These are phyloP conservation scores for Arxiozyma heterogenica DNA, from an alignment of 1,139 yeast species.

Conservation along the genomic window DNA sequence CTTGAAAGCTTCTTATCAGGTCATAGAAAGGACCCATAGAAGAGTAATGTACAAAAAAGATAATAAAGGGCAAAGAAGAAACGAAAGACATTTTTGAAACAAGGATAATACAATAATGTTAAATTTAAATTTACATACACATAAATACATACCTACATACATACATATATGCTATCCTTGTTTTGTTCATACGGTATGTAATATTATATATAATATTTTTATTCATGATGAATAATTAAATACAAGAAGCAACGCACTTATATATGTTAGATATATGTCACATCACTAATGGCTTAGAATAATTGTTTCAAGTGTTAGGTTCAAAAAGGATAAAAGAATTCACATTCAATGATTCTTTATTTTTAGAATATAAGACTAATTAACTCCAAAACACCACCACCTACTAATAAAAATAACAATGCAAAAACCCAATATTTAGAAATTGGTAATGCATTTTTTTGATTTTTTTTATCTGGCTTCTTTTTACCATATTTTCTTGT, in stretches of 20 bases:
- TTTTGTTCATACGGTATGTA: too few relatives aligned
- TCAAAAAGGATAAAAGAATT: neutral
- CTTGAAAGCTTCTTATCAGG: neutral
- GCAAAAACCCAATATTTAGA: slow-evolving; percentile 35
- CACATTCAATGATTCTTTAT: neutral
- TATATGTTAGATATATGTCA: neutral
- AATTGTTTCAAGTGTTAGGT: neutral
- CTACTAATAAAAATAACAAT: slow-evolving; percentile 63
- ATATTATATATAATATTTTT: too few relatives aligned
- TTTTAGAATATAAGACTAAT: slow-evolving; percentile 41
- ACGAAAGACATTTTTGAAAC: neutral
- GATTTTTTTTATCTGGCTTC: slow-evolving; percentile 33
- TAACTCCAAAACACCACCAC: slow-evolving; percentile 75
- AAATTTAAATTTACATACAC: neutral
- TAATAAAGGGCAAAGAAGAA: neutral
- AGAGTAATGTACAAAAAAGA: too few relatives aligned
- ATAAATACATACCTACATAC: neutral
- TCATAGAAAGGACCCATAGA: neutral
- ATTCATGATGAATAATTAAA: neutral
- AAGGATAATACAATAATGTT: neutral
- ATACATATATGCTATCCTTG: neutral
- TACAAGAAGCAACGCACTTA: neutral
- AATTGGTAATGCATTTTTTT: slow-evolving; percentile 50
- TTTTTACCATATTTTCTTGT: slow-evolving; percentile 58
- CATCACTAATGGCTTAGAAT: neutral